Base-by-base conservation (phyloP, 306 rosid genomes). In the Carpinus viminea region DNA sequence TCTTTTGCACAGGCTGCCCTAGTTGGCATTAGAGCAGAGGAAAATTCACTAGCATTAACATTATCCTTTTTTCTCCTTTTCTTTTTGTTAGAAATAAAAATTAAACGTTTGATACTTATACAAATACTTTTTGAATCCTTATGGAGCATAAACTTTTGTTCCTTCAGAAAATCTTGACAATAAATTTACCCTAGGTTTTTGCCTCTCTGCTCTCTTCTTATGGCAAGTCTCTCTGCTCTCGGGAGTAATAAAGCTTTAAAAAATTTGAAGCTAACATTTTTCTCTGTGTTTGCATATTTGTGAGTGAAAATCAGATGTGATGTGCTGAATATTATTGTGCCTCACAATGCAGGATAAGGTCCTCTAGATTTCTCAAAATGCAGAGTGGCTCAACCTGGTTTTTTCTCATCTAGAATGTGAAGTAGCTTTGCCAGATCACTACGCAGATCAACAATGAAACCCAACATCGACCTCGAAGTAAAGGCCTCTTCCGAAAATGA, bases 401-500 rank as follows among this genome's bases (percentile, higher is more conserved):
- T 56, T 72, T 81, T 74, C 77, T 55, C 60, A 64, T 36, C 68
- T 26, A 31, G 66, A 52, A 79, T 65, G 85, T 72, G 45, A 75
- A 72, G 65, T 21, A 59, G 31, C 76, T 76, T 31, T 52, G 52
- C 36, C 51, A 83, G 47, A 28, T 18, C 41, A 47, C 55, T 21
- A 64, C 77, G 41, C 62, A 13, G 36, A 41, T 52, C 52, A 74
- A 86, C 74, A 81, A 93, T 93, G 98, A 91, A 84, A 83, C 83
- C 84, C 55, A 80, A 62, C 74, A 56, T 93, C 80, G 95, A 90
- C 82, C 91, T 93, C 78, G 96, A 92, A 88, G 85, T 87, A 82
- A 91, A 93, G 74, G 91, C 97, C 26, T 72, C 76, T 24, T 85
- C 80, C 46, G 96, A 81, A 74, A 85, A 84, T 80, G 96, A 93